Conservation (phyloP, 140 eudicot genomes). For the Oenanthe javanica region DNA sequence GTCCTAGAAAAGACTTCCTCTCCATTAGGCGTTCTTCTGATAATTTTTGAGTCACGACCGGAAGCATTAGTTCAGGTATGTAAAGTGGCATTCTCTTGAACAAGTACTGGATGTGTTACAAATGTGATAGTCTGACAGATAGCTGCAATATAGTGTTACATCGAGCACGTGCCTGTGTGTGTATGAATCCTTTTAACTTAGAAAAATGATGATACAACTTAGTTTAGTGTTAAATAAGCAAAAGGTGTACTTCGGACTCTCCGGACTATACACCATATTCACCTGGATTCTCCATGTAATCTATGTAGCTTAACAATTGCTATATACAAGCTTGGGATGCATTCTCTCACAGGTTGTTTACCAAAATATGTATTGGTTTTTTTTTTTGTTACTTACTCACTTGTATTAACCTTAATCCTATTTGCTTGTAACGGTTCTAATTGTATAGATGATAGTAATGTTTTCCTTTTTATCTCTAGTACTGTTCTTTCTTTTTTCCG, state of each 20-base stretch:
- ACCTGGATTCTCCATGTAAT: not conserved
- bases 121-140: not conserved
- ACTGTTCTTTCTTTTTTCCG: not conserved
- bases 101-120: not conserved
- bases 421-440: not conserved
- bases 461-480: not conserved
- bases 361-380: not conserved
- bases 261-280: not conserved
- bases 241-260: not conserved
- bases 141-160: not conserved
- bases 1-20: constrained; percentile 79
- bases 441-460: not conserved
- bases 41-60: constrained; percentile 98
- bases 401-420: not conserved
- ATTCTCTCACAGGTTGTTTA: not conserved
- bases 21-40: constrained; percentile 87
- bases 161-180: not conserved
- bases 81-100: not conserved
- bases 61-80: constrained; percentile 95
- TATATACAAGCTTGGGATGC: not conserved
- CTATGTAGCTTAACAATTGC: not conserved
- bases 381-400: not conserved
- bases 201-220: not conserved
- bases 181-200: not conserved
- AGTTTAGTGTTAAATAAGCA: not conserved